Evolutionary conservation across 129 eudicot species (phyloP).

Genomic region (Arctium minus): DNA sequence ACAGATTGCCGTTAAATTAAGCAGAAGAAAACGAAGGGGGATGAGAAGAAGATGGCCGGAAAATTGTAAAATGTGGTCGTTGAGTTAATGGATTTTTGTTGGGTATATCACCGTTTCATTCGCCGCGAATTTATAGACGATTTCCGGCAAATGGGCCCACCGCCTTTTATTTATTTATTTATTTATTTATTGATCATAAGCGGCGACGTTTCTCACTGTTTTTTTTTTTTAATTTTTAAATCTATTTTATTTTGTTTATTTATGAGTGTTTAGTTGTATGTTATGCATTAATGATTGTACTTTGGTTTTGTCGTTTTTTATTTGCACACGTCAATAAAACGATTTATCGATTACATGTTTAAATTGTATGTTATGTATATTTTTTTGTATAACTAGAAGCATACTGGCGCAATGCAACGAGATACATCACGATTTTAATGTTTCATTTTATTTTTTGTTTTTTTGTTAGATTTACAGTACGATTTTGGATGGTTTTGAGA

Average conservation of each 20-base stretch:
- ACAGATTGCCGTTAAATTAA: background rate
- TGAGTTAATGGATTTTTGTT: background rate
- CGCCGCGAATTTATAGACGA: conserved; percentile 30
- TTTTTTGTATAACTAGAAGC: background rate
- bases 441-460: no score
- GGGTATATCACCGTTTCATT: conserved; percentile 3
- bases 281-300: background rate
- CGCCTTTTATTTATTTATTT: background rate
- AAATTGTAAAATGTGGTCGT: background rate
- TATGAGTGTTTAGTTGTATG: background rate
- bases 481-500: no score
- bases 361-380: background rate
- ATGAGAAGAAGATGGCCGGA: background rate
- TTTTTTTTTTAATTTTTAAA: background rate
- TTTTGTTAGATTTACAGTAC: no score
- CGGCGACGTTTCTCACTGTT: conserved; percentile 16
- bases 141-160: conserved; percentile 7
- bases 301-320: background rate
- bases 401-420: no score
- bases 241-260: background rate
- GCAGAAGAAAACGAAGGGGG: background rate
- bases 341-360: no score
- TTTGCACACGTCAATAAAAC: background rate
- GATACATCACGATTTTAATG: no score
- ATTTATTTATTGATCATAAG: background rate